Conservation (phyloP, 2,329 filamentous ascomycete genomes). For the Fusarium drepaniforme region DNA sequence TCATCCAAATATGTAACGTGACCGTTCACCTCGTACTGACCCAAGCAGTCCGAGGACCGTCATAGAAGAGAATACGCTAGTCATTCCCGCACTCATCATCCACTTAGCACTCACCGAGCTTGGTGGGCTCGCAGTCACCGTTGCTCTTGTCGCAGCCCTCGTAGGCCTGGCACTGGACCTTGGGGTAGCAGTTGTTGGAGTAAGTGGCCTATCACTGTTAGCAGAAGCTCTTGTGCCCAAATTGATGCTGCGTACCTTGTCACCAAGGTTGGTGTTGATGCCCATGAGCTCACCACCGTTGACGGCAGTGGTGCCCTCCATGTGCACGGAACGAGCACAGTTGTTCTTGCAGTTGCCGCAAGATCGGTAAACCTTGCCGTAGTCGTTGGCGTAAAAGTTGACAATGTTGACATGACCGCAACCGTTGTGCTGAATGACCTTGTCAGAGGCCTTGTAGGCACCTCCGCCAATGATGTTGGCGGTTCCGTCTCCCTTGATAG, state of each 20-base stretch:
- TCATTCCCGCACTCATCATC: background rate
- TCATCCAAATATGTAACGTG: conserved; percentile 2
- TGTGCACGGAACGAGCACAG: conserved; percentile 56
- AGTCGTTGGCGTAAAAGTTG: conserved; percentile 59
- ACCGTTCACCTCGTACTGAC: background rate
- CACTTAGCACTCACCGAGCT: conserved; percentile 44
- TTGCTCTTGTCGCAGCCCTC: conserved; percentile 44
- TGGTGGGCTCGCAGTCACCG: conserved; percentile 43
- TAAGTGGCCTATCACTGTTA: conserved; percentile 38
- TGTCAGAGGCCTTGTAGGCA: conserved; percentile 57
- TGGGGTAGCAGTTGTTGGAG: conserved; percentile 44
- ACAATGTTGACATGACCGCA: conserved; percentile 55
- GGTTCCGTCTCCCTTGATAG: conserved; percentile 50
- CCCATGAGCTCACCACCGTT: conserved; percentile 56
- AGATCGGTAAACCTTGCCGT: conserved; percentile 55
- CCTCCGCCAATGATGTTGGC: conserved; percentile 57
- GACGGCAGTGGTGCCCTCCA: conserved; percentile 54
- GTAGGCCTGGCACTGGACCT: conserved; percentile 43
- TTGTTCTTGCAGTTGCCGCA: conserved; percentile 47
- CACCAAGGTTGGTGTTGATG: conserved; percentile 54
- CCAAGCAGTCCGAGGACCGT: background rate
- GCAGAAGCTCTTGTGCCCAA: background rate
- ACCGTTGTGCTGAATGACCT: conserved; percentile 61
- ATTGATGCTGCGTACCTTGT: conserved; percentile 27
- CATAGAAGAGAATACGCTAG: conserved; percentile 1